phyloP scores from a whole-genome alignment of 495 filamentous ascomycete species.

The Neurospora tetraspora region DNA sequence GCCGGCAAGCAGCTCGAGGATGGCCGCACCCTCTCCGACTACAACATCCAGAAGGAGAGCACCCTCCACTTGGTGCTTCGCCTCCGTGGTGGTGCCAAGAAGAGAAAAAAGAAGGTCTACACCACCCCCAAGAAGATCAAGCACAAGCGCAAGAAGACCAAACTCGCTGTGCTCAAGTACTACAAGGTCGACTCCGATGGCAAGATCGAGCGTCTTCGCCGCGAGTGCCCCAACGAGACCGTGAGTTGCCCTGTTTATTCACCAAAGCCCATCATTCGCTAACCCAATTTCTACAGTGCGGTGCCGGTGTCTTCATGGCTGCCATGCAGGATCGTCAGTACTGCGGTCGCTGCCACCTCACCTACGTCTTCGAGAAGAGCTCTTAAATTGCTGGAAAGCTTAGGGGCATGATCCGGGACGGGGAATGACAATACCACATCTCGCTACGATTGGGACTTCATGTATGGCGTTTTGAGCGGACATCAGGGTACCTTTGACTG shows the following conservation, averaged over 20 bases:
- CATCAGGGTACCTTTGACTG: constrained; percentile 20
- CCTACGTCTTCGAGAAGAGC: constrained; percentile 95
- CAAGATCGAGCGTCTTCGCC: constrained; percentile 98
- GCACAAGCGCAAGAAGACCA: constrained; percentile 99
- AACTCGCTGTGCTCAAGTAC: constrained; percentile 99
- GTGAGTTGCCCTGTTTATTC: constrained; percentile 41
- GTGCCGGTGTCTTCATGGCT: constrained; percentile 99
- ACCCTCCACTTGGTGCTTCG: constrained; percentile 97
- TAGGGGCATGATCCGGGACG: constrained; percentile 4
- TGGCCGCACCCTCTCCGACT: constrained; percentile 96
- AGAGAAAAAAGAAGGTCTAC: constrained; percentile 99
- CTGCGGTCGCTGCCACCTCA: constrained; percentile 98
- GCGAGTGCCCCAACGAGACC: constrained; percentile 89
- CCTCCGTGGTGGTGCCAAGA: constrained; percentile 96
- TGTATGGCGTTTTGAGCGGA: constrained; percentile 26
- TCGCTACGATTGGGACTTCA: constrained; percentile 18
- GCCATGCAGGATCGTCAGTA: constrained; percentile 99
- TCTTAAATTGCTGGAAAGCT: constrained; percentile 13
- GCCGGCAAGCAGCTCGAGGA: constrained; percentile 99
- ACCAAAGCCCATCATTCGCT: constrained; percentile 7
- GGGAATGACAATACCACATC: constrained; percentile 16
- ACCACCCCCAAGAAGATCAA: constrained; percentile 99
- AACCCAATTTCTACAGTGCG: constrained; percentile 53
- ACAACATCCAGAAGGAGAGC: constrained; percentile 99
- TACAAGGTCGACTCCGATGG: constrained; percentile 99